A percentile compares a stretch with the other conserved stretches of the same genome.
Evolutionary conservation across 2,329 filamentous ascomycete species (phyloP).

Genomic region (Daldinia sp.): DNA sequence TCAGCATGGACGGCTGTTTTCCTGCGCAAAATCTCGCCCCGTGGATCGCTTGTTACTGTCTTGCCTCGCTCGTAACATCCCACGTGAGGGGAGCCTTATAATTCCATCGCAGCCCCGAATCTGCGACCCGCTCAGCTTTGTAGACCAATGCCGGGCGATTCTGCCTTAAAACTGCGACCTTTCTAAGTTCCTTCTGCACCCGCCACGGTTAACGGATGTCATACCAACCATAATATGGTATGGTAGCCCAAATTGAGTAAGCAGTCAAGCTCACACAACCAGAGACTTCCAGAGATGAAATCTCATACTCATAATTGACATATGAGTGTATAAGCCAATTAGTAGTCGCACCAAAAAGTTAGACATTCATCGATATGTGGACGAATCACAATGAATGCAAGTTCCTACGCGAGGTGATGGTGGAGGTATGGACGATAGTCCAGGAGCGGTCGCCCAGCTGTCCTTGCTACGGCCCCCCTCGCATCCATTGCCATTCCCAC

Average conservation of each 20-base stretch:
- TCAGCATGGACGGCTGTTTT: slow-evolving; percentile 4
- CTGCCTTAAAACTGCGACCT: background rate
- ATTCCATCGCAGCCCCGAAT: slow-evolving; percentile 4
- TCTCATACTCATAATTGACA: slow-evolving; percentile 9
- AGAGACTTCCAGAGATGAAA: background rate
- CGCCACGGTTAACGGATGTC: slow-evolving; percentile 14
- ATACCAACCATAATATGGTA: background rate
- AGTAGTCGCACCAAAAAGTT: slow-evolving; percentile 3
- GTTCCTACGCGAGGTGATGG: slow-evolving; percentile 24
- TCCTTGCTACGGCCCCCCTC: slow-evolving; percentile 34
- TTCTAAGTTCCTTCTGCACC: slow-evolving; percentile 3
- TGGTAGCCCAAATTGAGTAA: slow-evolving; percentile 4
- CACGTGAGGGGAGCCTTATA: slow-evolving; percentile 11
- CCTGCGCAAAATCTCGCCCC: slow-evolving; percentile 1
- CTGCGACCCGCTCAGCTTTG: background rate
- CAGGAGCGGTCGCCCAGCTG: slow-evolving; percentile 37
- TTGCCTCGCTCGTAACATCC: slow-evolving; percentile 4
- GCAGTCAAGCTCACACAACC: slow-evolving; percentile 1
- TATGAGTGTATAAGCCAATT: slow-evolving; percentile 2
- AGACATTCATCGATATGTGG: slow-evolving; percentile 11
- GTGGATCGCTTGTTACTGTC: background rate
- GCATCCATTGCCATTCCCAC: slow-evolving; percentile 26
- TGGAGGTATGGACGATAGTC: slow-evolving; percentile 24
- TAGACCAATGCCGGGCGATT: background rate
- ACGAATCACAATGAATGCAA: slow-evolving; percentile 27